These are phyloP conservation scores for Solanum bulbocastanum DNA, from an alignment of 257 asterid genomes.

Conservation along the genomic window DNA sequence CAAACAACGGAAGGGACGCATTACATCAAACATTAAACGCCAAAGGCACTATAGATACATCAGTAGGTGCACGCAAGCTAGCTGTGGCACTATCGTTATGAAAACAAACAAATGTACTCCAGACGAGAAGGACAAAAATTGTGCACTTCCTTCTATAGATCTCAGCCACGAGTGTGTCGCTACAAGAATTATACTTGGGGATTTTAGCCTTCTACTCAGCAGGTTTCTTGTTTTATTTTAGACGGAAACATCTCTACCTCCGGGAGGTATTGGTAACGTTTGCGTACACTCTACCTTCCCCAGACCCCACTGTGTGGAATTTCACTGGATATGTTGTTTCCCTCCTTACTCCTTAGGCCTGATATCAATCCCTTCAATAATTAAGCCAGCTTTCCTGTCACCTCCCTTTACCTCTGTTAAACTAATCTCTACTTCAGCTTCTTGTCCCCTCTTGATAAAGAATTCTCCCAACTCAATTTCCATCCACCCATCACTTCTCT, in stretches of 20 bases:
- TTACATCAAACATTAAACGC: background rate
- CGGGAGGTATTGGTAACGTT: too few species aligned
- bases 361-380: constrained; percentile 74
- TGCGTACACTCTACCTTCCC: background rate
- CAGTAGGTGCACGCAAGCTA: background rate
- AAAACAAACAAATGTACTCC: background rate
- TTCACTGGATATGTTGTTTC: too few species aligned
- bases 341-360: constrained; percentile 44
- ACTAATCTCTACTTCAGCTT: constrained; percentile 40
- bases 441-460: constrained; percentile 23
- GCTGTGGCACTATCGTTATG: background rate
- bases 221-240: background rate
- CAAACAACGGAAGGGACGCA: background rate
- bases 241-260: too few species aligned
- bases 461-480: constrained; percentile 72
- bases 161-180: background rate
- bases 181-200: background rate
- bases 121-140: background rate
- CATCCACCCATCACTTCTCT: constrained; percentile 67
- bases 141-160: background rate
- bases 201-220: background rate
- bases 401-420: constrained; percentile 41
- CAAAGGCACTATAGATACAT: background rate
- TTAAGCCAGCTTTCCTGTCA: constrained; percentile 61
- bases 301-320: too few species aligned